Percentiles rank a stretch among this genome's conserved stretches.
Evolutionary conservation across 2,329 filamentous ascomycete species (phyloP).

Genomic region (Dothiorella sarmentorum): DNA sequence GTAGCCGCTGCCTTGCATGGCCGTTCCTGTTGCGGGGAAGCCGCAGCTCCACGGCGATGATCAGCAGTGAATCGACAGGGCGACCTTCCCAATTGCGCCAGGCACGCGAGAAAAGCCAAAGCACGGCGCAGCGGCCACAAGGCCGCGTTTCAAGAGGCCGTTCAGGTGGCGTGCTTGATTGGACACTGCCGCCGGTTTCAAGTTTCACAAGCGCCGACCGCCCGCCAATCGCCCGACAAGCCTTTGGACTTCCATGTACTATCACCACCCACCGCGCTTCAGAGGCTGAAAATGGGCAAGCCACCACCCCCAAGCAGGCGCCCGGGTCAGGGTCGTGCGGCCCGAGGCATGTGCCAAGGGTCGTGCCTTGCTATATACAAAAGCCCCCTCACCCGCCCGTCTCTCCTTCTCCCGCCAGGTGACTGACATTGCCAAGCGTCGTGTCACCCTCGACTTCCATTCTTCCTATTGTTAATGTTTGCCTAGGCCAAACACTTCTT

Average conservation of each 20-base stretch:
- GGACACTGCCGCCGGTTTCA: background rate
- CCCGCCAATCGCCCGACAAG: background rate
- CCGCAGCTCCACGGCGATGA: background rate
- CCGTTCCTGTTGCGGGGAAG: too few species aligned
- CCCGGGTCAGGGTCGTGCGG: background rate
- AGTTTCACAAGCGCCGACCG: background rate
- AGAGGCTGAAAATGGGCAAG: too few species aligned
- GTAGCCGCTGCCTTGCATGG: too few species aligned
- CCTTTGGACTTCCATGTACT: too few species aligned
- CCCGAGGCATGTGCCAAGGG: background rate
- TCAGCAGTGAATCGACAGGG: constrained; percentile 9
- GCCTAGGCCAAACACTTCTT: background rate
- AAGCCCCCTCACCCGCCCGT: background rate
- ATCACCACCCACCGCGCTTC: too few species aligned
- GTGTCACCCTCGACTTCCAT: background rate
- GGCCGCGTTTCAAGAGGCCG: background rate
- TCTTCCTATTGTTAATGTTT: background rate
- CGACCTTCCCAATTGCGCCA: background rate
- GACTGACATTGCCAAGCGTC: background rate
- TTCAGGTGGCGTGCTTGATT: background rate
- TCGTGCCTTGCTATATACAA: background rate
- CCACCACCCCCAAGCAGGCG: too few species aligned
- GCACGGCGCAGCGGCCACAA: background rate
- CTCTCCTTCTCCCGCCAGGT: background rate
- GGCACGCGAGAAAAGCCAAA: background rate